Evolutionary conservation across 192 early-diverging fungal genomes (phyloP).

Genomic region (Pilobolus umbonatus): DNA sequence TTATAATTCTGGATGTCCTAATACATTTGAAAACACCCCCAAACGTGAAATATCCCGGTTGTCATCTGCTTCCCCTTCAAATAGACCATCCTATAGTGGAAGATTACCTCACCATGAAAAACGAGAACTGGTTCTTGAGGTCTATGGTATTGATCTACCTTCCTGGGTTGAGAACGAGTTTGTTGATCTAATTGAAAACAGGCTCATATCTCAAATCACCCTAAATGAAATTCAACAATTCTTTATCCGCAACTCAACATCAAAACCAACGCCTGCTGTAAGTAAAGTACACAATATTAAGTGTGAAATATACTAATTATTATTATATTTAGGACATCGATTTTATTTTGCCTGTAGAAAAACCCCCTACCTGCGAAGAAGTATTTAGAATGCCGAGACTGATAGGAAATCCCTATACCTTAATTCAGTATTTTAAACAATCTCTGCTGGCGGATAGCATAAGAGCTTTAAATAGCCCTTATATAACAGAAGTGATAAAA

Average conservation of each 20-base stretch:
- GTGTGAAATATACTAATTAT: not conserved
- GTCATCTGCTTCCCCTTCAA: not conserved
- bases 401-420: slow-evolving; percentile 52
- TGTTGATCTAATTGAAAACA: slow-evolving; percentile 55
- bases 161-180: slow-evolving; percentile 54
- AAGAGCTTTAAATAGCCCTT: slow-evolving; percentile 8
- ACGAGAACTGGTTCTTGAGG: slow-evolving; percentile 56
- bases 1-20: not conserved
- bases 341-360: slow-evolving; percentile 62
- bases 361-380: slow-evolving; percentile 33
- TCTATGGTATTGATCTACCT: slow-evolving; percentile 57
- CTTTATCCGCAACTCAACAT: slow-evolving; percentile 59
- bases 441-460: slow-evolving; percentile 31
- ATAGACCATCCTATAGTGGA: not conserved
- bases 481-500: slow-evolving; percentile 1
- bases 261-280: slow-evolving; percentile 61
- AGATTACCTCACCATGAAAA: slow-evolving; percentile 23
- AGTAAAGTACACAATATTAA: slow-evolving; percentile 6
- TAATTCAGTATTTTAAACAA: slow-evolving; percentile 64
- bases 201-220: slow-evolving; percentile 54
- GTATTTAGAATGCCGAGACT: slow-evolving; percentile 45
- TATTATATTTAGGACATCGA: slow-evolving; percentile 57
- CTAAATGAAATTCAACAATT: slow-evolving; percentile 56
- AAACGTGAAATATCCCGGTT: not conserved
- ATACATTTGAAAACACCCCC: not conserved